phyloP scores from a whole-genome alignment of 352 stramenopile species.

The Pythium rhizo-oryzae region DNA sequence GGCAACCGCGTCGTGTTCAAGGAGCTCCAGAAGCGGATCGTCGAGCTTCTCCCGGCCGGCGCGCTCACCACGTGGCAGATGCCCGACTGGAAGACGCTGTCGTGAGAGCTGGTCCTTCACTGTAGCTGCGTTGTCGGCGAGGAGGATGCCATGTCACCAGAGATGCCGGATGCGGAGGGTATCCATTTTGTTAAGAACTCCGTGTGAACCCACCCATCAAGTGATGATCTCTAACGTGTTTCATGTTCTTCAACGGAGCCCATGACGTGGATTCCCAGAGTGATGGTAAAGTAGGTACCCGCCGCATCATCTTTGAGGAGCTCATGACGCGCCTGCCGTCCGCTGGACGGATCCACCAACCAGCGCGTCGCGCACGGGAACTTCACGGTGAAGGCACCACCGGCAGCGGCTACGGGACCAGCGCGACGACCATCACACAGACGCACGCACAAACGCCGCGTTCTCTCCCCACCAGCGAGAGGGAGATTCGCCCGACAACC shows the following conservation, averaged over 20 bases:
- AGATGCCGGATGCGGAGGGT: no score
- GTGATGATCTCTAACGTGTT: no score
- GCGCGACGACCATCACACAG: no score
- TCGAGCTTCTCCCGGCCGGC: conserved; percentile 2
- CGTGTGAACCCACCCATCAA: no score
- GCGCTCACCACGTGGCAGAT: conserved; percentile 18
- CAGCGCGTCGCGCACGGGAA: neutral
- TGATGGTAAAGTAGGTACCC: neutral
- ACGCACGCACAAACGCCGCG: no score
- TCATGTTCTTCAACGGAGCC: no score
- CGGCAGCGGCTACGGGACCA: neutral
- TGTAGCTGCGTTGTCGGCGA: no score
- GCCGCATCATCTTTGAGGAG: neutral
- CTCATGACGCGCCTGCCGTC: conserved; percentile 1
- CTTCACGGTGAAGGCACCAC: neutral
- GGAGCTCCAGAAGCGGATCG: conserved; percentile 11
- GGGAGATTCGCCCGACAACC: conserved; percentile 4
- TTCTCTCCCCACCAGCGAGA: no score
- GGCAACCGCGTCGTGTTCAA: conserved; percentile 29
- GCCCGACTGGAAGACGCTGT: conserved; percentile 23
- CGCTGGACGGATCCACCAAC: neutral
- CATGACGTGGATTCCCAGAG: neutral
- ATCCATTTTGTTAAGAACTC: no score
- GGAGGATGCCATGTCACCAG: no score
- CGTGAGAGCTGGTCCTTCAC: neutral